phyloP scores from a whole-genome alignment of 495 filamentous ascomycete species.

The Penicillium coffeae region DNA sequence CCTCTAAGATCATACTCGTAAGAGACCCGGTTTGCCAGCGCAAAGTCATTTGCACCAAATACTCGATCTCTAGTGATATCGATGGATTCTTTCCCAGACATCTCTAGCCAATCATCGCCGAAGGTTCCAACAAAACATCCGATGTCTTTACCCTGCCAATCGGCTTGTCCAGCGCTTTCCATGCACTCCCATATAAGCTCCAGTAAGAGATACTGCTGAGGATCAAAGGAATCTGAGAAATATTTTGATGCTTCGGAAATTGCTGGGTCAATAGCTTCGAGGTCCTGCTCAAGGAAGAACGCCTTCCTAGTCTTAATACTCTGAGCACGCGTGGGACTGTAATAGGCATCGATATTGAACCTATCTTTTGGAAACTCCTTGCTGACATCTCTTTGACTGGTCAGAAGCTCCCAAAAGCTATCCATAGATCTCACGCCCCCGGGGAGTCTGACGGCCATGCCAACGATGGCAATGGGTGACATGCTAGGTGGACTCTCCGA shows the following conservation, averaged over 20 bases:
- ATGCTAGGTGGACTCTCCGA: too few species aligned
- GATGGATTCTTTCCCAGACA: slow-evolving; percentile 15
- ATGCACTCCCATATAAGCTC: slow-evolving; percentile 44
- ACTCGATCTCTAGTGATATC: slow-evolving; percentile 11
- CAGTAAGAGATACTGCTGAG: slow-evolving; percentile 53
- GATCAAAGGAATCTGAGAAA: slow-evolving; percentile 52
- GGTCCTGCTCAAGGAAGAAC: slow-evolving; percentile 49
- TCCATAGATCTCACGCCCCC: slow-evolving; percentile 29
- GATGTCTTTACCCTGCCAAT: slow-evolving; percentile 37
- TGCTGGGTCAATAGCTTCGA: slow-evolving; percentile 32
- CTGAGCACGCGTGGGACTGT: slow-evolving; percentile 9
- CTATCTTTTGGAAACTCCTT: slow-evolving; percentile 30
- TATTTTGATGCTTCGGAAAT: slow-evolving; percentile 4
- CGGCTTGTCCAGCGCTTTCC: slow-evolving; percentile 41
- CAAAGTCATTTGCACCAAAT: slow-evolving; percentile 28
- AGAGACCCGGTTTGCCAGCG: slow-evolving; percentile 30
- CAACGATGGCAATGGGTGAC: slow-evolving; percentile 45
- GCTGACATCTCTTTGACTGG: slow-evolving; percentile 34
- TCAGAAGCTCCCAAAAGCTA: slow-evolving; percentile 42
- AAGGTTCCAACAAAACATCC: slow-evolving; percentile 48
- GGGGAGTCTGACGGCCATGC: slow-evolving; percentile 47
- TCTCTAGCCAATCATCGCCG: slow-evolving; percentile 31
- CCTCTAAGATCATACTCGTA: slow-evolving; percentile 34
- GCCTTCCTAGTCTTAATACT: slow-evolving; percentile 36
- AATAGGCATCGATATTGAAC: slow-evolving; percentile 36